A percentile compares a stretch with the other conserved stretches of the same genome.
phyloP scores from a whole-genome alignment of 106 monocot species.

The Hemerocallis citrina region DNA sequence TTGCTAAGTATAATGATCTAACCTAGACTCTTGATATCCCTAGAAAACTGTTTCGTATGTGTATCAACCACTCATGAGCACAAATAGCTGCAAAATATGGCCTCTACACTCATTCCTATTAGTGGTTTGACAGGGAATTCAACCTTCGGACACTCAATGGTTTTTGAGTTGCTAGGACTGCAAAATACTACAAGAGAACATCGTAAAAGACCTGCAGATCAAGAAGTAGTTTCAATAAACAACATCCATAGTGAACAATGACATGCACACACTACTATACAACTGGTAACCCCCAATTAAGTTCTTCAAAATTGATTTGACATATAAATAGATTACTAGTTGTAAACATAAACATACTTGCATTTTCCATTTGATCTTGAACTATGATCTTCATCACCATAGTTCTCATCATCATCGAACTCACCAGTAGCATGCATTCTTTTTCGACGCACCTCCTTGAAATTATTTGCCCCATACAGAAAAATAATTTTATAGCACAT shows the following conservation, averaged over 20 bases:
- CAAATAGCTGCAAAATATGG: conserved; percentile 93
- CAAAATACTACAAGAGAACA: conserved; percentile 88
- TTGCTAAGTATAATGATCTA: background rate
- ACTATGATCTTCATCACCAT: conserved; percentile 23
- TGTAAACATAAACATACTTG: conserved; percentile 37
- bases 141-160: conserved; percentile 52
- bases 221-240: conserved; percentile 2
- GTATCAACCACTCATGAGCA: conserved; percentile 57
- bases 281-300: too few relatives aligned
- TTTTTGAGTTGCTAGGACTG: conserved; percentile 39
- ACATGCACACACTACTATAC: too few relatives aligned
- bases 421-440: conserved; percentile 66
- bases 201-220: conserved; percentile 87
- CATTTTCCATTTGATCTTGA: conserved; percentile 56
- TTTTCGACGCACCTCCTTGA: conserved; percentile 71
- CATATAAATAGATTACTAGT: background rate
- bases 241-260: background rate
- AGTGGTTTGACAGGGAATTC: conserved; percentile 69
- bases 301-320: too few relatives aligned
- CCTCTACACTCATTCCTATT: conserved; percentile 76
- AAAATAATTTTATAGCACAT: too few relatives aligned
- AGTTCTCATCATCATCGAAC: conserved; percentile 47
- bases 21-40: conserved; percentile 76
- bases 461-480: conserved; percentile 7
- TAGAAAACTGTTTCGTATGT: conserved; percentile 47